Conservation (phyloP, 1,139 yeast genomes). For the Candida pseudoviswanathii region DNA sequence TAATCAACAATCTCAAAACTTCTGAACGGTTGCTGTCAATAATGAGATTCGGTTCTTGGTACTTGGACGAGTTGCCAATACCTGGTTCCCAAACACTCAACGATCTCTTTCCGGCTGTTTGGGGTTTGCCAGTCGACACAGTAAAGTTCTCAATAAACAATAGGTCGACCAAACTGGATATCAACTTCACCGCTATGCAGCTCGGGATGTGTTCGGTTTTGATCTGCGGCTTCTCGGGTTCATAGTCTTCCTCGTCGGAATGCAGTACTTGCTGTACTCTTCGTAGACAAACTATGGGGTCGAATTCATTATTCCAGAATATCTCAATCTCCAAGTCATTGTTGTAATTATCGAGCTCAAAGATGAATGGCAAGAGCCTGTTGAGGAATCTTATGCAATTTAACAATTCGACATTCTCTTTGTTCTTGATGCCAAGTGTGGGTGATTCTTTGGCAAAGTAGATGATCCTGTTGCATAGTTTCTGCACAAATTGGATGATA, state of each 20-base stretch:
- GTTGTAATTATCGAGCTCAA: slow-evolving; percentile 46
- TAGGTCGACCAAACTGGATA: slow-evolving; percentile 50
- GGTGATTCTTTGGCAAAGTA: slow-evolving; percentile 12
- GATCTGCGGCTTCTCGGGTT: background rate
- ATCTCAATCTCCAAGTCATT: slow-evolving; percentile 40
- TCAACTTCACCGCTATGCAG: slow-evolving; percentile 54
- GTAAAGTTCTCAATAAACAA: slow-evolving; percentile 68
- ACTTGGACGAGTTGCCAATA: slow-evolving; percentile 51
- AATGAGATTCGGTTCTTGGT: slow-evolving; percentile 48
- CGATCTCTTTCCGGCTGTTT: slow-evolving; percentile 8
- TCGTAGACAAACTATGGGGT: slow-evolving; percentile 11
- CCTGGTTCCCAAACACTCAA: slow-evolving; percentile 74
- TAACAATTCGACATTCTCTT: slow-evolving; percentile 29
- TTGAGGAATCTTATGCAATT: slow-evolving; percentile 70
- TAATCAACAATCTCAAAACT: slow-evolving; percentile 59
- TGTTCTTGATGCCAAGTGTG: slow-evolving; percentile 5
- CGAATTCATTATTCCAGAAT: slow-evolving; percentile 28
- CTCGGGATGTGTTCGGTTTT: slow-evolving; percentile 9
- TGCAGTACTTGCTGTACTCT: background rate
- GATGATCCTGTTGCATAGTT: slow-evolving; percentile 37
- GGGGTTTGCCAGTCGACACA: slow-evolving; percentile 21
- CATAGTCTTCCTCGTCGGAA: slow-evolving; percentile 12
- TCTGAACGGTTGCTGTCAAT: slow-evolving; percentile 71
- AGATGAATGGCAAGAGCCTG: slow-evolving; percentile 66
- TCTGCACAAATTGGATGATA: slow-evolving; percentile 54